Evolutionary conservation across 768 basidiomycete genomes (phyloP), one percentile per base, ranked within the genome.

Genomic region (Russula olivacea): DNA sequence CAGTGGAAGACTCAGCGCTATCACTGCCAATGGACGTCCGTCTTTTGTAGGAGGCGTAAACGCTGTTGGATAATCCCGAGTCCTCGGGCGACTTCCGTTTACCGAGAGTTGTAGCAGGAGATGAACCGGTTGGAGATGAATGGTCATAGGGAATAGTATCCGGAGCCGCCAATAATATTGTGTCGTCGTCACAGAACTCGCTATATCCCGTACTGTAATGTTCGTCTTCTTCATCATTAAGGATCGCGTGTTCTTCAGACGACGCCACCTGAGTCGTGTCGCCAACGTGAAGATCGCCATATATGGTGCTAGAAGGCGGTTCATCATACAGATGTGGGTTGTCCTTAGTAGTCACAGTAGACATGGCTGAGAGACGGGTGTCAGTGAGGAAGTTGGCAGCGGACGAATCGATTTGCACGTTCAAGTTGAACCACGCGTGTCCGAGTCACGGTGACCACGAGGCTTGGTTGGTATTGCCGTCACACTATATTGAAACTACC

Each of bases 41-140:
- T 47, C 32, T 48, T 40, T 47, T 63, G 58, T 59, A 59, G 2
- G 38, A 23, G 8, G 52, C 28, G 7, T 45, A 48, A 34, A 36
- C 45, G 28, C 28, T 25, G 3, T 19, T 15, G 14, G 21, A 25
- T 15, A 15, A n/a, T 12, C 17, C 23, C 10, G 5, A 34, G 19
- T 38, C 61, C 9, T 63, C 62, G 15, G 45, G 62, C 6, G 52
- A 40, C 43, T 59, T 63, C 25, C 62, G 62, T 55, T 63, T 63
- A 12, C 62, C 62, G 17, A 58, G 52, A 2, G 40, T 23, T 3
- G 43, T n/a, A 23, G 25, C 36, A 9, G 55, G 15, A 9, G 61
- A 52, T 30, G 34, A n/a, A 7, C 6, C 9, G n/a, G 45, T 23
- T 4, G 38, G 38, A 40, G 38, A 40, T 40, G 38, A 17, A 40